These are phyloP conservation scores for Lactuca sativa DNA, from an alignment of 129 eudicot genomes.

Conservation along the genomic window DNA sequence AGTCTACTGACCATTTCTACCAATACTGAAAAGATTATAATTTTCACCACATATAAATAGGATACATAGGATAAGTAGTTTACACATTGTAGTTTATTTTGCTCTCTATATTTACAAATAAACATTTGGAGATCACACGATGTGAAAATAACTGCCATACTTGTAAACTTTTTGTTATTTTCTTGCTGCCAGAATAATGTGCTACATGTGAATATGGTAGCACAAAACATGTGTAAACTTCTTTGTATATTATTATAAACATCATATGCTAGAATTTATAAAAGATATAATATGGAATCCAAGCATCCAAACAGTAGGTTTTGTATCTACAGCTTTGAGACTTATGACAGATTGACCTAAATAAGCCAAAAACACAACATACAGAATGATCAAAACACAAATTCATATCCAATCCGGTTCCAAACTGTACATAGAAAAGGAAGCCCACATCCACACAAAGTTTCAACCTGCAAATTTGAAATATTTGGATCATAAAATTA, in stretches of 20 bases:
- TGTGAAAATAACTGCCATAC: too few relatives aligned
- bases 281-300: background rate
- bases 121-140: too few relatives aligned
- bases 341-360: constrained; percentile 2
- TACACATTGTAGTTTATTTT: too few relatives aligned
- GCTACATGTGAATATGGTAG: too few relatives aligned
- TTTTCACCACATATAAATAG: too few relatives aligned
- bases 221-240: too few relatives aligned
- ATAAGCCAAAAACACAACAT: constrained; percentile 13
- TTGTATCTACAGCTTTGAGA: constrained; percentile 17
- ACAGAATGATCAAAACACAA: constrained; percentile 26
- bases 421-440: constrained; percentile 33
- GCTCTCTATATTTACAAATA: too few relatives aligned
- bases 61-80: too few relatives aligned
- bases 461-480: constrained; percentile 28
- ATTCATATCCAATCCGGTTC: constrained; percentile 26
- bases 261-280: constrained; percentile 1
- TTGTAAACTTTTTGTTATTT: too few relatives aligned
- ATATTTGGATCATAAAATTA: constrained; percentile 14
- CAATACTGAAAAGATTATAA: too few relatives aligned
- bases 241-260: background rate
- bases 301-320: constrained; percentile 16
- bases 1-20: too few relatives aligned
- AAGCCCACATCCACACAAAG: constrained; percentile 23
- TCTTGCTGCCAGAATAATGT: too few relatives aligned